Evolutionary conservation across 1,284 basidiomycete genomes (phyloP), one percentile per base, ranked within the genome.

Genomic region (Volvariella surrecta): DNA sequence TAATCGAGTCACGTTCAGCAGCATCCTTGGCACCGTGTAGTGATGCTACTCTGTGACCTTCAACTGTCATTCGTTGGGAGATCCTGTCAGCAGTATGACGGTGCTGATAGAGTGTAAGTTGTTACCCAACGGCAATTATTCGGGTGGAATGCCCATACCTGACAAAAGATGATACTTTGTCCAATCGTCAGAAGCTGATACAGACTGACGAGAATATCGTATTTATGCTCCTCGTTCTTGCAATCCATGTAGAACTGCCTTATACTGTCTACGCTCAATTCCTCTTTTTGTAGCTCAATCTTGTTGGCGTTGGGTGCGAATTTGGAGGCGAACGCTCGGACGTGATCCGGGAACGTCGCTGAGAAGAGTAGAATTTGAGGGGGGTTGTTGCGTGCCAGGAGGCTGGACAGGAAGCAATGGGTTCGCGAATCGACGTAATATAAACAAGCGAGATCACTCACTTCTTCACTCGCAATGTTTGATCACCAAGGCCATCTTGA

Each of bases 171-270:
- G 61, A 98, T 98, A 62, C 88, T 92, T 64, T 97, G 94, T 0
- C 94, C 94, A 48, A 99, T 90, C 1, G 93, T 95, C 59, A 99
- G 71, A 42, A 95, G 70, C 48, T 82, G 81, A 66, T 99, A 99
- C 20, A 99, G 70, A 43, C 83, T 84, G 19, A 96, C 90, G 32
- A 99, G 73, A 40, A 97, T 90, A 48, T 98, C 92, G 62, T 94
- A 99, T 77, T 98, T 98, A 58, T 92, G 83, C 37, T 91, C 78
- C 59, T 91, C 91, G 56, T 85, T 71, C 57, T 70, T 78, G 64
- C 89, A 93, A 60, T 94, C 93, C 83, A 99, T 91, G 68, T 95
- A 99, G 61, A 99, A 96, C 60, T 99, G 96, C 56, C 88, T 83
- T 65, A 99, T 99, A 35, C 87, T 89, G 48, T 94, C 90, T 4